phyloP scores from a whole-genome alignment of 257 asterid species.

The Nicotiana sylvestris region DNA sequence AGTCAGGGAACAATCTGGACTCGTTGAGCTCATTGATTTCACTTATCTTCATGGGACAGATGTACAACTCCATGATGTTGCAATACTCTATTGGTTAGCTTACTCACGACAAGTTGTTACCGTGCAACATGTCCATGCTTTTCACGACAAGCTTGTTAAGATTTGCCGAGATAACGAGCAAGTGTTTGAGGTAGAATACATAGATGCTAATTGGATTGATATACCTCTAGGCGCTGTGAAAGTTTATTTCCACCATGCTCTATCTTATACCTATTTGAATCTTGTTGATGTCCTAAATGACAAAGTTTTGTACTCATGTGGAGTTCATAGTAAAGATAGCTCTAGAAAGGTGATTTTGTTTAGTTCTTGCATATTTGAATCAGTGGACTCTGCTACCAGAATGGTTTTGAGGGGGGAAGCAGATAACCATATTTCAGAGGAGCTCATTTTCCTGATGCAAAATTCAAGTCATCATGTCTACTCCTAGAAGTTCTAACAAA shows the following conservation, averaged over 20 bases:
- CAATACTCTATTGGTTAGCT: neutral
- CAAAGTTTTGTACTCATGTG: conserved; percentile 34
- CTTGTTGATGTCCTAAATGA: conserved; percentile 42
- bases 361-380: conserved; percentile 41
- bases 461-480: conserved; percentile 37
- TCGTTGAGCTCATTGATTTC: too few relatives aligned
- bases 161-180: neutral
- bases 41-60: neutral
- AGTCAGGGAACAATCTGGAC: too few relatives aligned
- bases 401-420: conserved; percentile 63
- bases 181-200: neutral
- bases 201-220: neutral
- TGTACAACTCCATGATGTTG: neutral
- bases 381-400: conserved; percentile 43
- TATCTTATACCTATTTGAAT: conserved; percentile 38
- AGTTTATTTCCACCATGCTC: conserved; percentile 65
- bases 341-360: conserved; percentile 53
- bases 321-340: conserved; percentile 33
- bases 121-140: neutral
- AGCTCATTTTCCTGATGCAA: conserved; percentile 58
- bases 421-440: conserved; percentile 53
- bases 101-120: too few relatives aligned
- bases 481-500: conserved; percentile 36
- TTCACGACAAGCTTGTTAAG: neutral
- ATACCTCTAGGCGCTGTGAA: neutral